Base-by-base conservation (phyloP, 2,329 filamentous ascomycete species). In the Periconia digitata region DNA sequence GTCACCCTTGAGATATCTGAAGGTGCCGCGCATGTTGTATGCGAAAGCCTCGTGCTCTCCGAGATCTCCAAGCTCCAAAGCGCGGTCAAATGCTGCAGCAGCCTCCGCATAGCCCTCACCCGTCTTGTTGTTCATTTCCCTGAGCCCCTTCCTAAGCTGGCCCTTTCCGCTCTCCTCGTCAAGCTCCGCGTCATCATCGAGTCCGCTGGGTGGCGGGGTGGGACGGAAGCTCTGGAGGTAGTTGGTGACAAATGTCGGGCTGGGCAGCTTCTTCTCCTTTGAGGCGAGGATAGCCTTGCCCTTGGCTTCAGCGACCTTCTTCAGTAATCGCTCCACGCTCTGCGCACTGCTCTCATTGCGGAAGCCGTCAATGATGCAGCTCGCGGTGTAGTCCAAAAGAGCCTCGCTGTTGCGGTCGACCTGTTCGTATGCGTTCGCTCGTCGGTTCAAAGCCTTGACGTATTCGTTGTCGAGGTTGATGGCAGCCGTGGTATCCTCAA, bases 291-390 rank as follows among this genome's bases (percentile, higher is more conserved):
- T 96, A 56, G 85, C 85, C 76, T 92, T 91, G 56, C 89, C 92
- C 79, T 96, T 96, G 59, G 89, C 82, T 75, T 97, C 92, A 40
- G 94, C 94, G 42, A 97, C 92, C 77, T 95, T 95, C 81, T 97
- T 97, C 55, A 99, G 81, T 55, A 99, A 77, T 54, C 92, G 81
- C 79, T 99, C 94, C 8, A 99, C 92, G 38, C 91, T 86, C 72
- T 92, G 85, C 20, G 92, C 91, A 67, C 89, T 95, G 53, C 82
- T 79, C 64, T 96, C 89, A 72, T 94, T 97, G 76, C 89, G 87
- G 81, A 99, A 99, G 54, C 89, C 89, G 71, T 99, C 94, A 71
- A 99, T 96, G 72, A 99, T 99, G 78, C 94, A 99, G 76, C 92
- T 96, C 49, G 94, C 94, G 8, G 94, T 99, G 77, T 95, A 97